Evolutionary conservation across 1,139 yeast species (phyloP), one percentile per base, ranked within the genome.

Genomic region (Geotrichum macrosporum): DNA sequence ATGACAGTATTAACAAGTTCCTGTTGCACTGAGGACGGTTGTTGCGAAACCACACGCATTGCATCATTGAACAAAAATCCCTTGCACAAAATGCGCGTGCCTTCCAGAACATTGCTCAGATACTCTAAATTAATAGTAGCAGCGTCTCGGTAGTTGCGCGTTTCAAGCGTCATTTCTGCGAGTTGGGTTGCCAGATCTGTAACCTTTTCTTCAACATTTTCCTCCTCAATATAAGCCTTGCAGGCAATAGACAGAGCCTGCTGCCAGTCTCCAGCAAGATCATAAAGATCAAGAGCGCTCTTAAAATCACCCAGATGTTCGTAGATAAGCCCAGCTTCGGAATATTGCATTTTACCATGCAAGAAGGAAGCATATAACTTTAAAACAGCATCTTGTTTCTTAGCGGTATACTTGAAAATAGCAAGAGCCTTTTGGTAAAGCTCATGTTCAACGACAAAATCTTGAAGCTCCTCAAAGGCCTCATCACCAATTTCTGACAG

Each of bases 1-100:
- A 89, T 76, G 10, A 82, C 67, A 1, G 73, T 65, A 44, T 75
- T 79, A 29, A 85, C 61, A 30, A 83, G 65, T 18, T 78, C 57
- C 3, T 49, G 48, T 22, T 46, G 41, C 10, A 46, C 47, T 5
- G 52, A 50, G 3, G 46, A 49, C 29, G 50, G 35, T 35, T 54
- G 55, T n/a, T 60, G 58, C 8, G 69, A 63, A 4, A 86, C 82
- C 22, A 84, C 60, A 48, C 89, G 70, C 26, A 85, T 76, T 0
- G 97, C 97, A 35, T 78, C 82, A 50, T 81, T 89, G 60, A 76
- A 92, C 51, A 71, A 71, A 62, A 82, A 83, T 34, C 84, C 85
- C 60, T 82, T 84, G 67, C 96, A 86, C 60, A 78, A 82, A 50
- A 81, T 69, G 42, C 68, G 69, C 40, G 86, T 73, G 0, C 96